phyloP scores from a whole-genome alignment of 768 basidiomycete genomes.

The Rubroboletus satanas region DNA sequence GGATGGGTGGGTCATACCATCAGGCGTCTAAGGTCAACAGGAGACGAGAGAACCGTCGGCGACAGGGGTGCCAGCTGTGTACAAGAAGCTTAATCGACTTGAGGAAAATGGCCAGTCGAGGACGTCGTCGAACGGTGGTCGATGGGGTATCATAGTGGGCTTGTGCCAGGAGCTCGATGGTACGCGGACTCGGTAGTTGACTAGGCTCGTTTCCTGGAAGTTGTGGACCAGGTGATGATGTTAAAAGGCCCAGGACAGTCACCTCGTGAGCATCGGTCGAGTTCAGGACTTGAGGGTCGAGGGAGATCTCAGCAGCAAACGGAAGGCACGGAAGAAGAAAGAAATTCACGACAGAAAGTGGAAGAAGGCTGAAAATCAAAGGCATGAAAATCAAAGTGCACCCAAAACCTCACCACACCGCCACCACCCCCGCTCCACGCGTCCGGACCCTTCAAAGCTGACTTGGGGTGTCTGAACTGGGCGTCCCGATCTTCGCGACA shows the following conservation, averaged over 20 bases:
- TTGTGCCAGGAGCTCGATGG: not conserved
- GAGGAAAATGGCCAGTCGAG: not conserved
- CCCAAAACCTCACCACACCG: not conserved
- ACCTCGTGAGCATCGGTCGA: not conserved
- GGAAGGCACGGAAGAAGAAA: not conserved
- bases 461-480: too few relatives aligned
- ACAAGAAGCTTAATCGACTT: not conserved
- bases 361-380: not conserved
- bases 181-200: not conserved
- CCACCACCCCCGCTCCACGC: not conserved
- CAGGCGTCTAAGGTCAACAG: not conserved
- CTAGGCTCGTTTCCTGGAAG: not conserved
- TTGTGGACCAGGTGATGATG: not conserved
- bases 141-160: not conserved
- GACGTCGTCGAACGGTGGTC: not conserved
- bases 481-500: too few relatives aligned
- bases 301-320: not conserved
- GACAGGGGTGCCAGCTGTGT: not conserved
- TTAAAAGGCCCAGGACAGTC: not conserved
- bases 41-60: not conserved
- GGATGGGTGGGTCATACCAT: not conserved
- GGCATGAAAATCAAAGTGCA: not conserved
- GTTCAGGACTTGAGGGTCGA: not conserved
- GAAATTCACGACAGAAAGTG: not conserved
- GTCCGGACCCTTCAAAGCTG: too few relatives aligned